Base-by-base conservation (phyloP, 306 rosid species). In the Canavalia gladiata region DNA sequence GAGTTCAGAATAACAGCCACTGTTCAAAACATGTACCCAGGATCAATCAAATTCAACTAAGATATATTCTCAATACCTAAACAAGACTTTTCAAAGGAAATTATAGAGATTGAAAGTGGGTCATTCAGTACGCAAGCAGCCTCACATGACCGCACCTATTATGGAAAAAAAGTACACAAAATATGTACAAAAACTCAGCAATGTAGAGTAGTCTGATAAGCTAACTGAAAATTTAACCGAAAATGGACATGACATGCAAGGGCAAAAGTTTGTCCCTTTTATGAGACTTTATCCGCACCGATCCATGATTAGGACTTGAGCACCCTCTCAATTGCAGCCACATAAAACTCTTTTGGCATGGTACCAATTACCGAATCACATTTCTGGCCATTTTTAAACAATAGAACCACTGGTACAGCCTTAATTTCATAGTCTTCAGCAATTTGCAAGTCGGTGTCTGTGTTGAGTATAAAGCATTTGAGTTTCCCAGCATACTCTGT, bases 341-440 rank as follows among this genome's bases (percentile, higher is more conserved):
- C 94, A 63, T 91, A 95, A 82, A 95, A 95, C 79, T 93, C 93
- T 88, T 91, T 95, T 2, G 99, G 97, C 97, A 95, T 95, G 76
- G 97, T 95, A 6, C 99, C 97, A 2, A 91, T 80, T n/a, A 95
- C 93, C 28, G 90, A n/a, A 18, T 90, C 99, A 37, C 83, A 85
- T 77, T 90, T 95, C 90, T 88, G 68, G 70, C 99, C 99, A 64
- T 91, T 85, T 89, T 93, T 93, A 29, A 95, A 93, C 77, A 93
- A 65, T 76, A 95, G 31, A 80, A 95, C 99, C 86, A 93, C 97
- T 2, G 99, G 99, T 29, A 95, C 99, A 1, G 95, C 97, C 93
- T 90, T 95, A 9, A 95, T 89, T 55, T 93, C 97, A 8, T 93
- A 90, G 31, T 90, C 91, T 77, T 87, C 91, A 4, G 97, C 97